Evolutionary conservation across 2,329 filamentous ascomycete genomes (phyloP).

Genomic region (Talaromyces verruculosus): DNA sequence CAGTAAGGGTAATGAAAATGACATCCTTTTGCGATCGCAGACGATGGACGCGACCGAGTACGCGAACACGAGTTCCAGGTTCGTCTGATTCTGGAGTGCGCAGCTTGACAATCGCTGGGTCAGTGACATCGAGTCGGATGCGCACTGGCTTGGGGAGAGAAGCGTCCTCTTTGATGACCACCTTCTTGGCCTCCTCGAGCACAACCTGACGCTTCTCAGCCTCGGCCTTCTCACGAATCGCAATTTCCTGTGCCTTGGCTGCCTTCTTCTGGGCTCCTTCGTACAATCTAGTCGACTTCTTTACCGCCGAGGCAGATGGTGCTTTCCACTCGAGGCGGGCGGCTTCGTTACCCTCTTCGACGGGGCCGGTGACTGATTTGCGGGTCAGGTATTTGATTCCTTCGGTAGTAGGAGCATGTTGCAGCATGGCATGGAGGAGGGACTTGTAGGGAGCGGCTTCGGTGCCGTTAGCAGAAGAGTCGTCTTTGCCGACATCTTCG

Average conservation of each 20-base stretch:
- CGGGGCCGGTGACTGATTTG: slow-evolving; percentile 63
- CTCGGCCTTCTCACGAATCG: slow-evolving; percentile 70
- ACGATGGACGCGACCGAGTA: slow-evolving; percentile 80
- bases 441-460: slow-evolving; percentile 78
- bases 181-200: slow-evolving; percentile 79
- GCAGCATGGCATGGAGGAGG: slow-evolving; percentile 73
- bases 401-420: slow-evolving; percentile 59
- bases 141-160: slow-evolving; percentile 71
- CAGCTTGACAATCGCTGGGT: slow-evolving; percentile 58
- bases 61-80: slow-evolving; percentile 71
- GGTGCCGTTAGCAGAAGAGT: slow-evolving; percentile 64
- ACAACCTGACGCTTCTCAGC: slow-evolving; percentile 68
- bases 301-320: slow-evolving; percentile 77
- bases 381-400: slow-evolving; percentile 65
- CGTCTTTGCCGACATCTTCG: slow-evolving; percentile 74
- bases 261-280: slow-evolving; percentile 82
- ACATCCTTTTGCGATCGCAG: slow-evolving; percentile 79
- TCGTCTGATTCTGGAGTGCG: slow-evolving; percentile 57
- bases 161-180: slow-evolving; percentile 67
- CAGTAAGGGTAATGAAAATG: slow-evolving; percentile 80
- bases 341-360: slow-evolving; percentile 63
- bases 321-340: slow-evolving; percentile 73
- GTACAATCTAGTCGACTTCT: slow-evolving; percentile 75
- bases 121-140: slow-evolving; percentile 73
- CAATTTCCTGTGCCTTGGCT: slow-evolving; percentile 71